Evolutionary conservation across 75 land plant species (phyloP), one percentile per base, ranked within the genome.

Genomic region (Picea glauca): DNA sequence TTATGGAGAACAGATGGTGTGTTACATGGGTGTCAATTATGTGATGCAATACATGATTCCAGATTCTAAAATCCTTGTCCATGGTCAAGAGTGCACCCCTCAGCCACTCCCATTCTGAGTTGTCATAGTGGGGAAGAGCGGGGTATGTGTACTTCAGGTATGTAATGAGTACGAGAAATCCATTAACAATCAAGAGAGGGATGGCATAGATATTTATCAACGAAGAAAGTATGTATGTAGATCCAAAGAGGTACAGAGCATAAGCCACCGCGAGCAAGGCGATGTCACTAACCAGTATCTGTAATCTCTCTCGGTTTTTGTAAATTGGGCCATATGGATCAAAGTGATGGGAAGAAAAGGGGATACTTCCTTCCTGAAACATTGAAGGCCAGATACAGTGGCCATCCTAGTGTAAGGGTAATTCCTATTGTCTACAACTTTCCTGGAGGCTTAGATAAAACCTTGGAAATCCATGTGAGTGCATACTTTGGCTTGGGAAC

Each of bases 371-470:
- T 26, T 26, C 26, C 26, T 26, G 26, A 26, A 26, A 26, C 26
- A 26, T 26, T 26, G 26, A 26, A 26, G 26, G 26, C 26, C 26
- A 26, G 26, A 26, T 26, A 26, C 26, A 26, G 2, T 2, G 93
- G 93, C 93, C 93, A 91, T 18, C 93, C 96, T 2, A 91, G 78
- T 17, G 84, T 77, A 50, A 93, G 90, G 5, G 81, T 81, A 73
- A 89, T 13, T 40, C 77, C 11, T 21, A 93, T 84, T 1, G 81
- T 35, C 56, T 89, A 1, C 30, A 88, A 35, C 21, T 92, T 63
- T 58, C 94, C 96, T 0, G 81, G 85, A 33, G 96, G 91, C 79
- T 91, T 87, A 79, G 85, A 84, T 21, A 93, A 35, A 78, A 90
- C 81, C 58, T 75, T 77, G 30, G 87, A 72, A 15, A 75, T 76